Evolutionary conservation across 2,329 filamentous ascomycete genomes (phyloP).

Genomic region (Cladophialophora exuberans): DNA sequence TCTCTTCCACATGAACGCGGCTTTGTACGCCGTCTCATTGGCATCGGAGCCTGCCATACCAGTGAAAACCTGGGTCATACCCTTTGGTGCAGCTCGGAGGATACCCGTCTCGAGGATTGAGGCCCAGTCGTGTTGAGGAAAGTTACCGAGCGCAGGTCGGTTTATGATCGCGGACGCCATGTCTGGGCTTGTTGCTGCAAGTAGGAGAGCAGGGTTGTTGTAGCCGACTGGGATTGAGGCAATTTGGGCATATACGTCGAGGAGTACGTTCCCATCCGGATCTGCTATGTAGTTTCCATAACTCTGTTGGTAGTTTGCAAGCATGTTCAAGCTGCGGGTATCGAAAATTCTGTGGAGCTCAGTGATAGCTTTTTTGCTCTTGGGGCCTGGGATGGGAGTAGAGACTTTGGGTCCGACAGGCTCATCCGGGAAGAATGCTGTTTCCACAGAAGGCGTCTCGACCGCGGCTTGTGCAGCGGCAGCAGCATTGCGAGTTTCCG

Average conservation of each 20-base stretch:
- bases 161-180: conserved; percentile 85
- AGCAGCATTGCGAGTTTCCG: conserved; percentile 20
- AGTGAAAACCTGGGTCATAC: conserved; percentile 86
- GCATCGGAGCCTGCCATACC: conserved; percentile 87
- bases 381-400: conserved; percentile 73
- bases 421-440: conserved; percentile 62
- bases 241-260: conserved; percentile 73
- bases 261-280: conserved; percentile 54
- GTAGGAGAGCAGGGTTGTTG: conserved; percentile 78
- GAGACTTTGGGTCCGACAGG: conserved; percentile 58
- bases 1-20: conserved; percentile 89
- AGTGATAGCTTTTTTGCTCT: conserved; percentile 68
- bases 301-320: conserved; percentile 74
- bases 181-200: conserved; percentile 72
- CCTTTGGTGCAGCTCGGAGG: conserved; percentile 79
- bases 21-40: conserved; percentile 94
- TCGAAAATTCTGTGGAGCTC: conserved; percentile 81
- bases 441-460: conserved; percentile 36
- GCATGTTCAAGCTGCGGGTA: conserved; percentile 82
- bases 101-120: conserved; percentile 77
- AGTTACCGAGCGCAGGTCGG: conserved; percentile 72
- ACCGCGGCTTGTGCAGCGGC: conserved; percentile 22
- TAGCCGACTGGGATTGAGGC: conserved; percentile 91
- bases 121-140: conserved; percentile 83
- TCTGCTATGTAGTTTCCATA: conserved; percentile 73